Evolutionary conservation across 352 stramenopile genomes (phyloP), one percentile per base, ranked within the genome.

Genomic region (Pythium coloratum): DNA sequence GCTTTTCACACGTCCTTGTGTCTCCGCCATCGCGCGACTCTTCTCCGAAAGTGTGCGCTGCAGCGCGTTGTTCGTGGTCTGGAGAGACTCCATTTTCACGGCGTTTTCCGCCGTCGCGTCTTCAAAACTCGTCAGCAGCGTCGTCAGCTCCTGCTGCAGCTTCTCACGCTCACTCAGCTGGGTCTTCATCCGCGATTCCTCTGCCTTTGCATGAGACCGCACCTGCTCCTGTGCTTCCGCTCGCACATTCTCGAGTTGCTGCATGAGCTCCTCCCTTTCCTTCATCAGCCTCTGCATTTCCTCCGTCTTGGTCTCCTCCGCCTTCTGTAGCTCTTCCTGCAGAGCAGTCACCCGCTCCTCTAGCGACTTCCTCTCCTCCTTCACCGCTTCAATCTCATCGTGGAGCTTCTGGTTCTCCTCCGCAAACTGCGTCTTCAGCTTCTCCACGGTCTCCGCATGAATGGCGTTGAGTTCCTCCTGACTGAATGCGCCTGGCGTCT

Each of bases 151-250:
- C 40, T 67, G 55, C 59, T 68, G 68, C 51, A 74, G 50, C 33
- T 58, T 72, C 18, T 83, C 76, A 5, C 67, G 55, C 32, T 78
- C 68, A 64, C 76, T 76, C 20, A 59, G 57, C 40, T 73, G 73
- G 57, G 59, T 69, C 64, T 72, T 72, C 62, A 64, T 46, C 9
- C 64, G 68, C 6, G 58, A 60, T 66, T 77, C 64, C 38, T 65
- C 67, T 10, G 68, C 55, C 38, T 60, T 71, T 3, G 59, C 53
- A 2, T 66, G 56, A 8, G 59, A 34, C 9, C 18, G 50, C 10
- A 62, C 20, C 51, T 71, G 64, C 24, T 66, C 42, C 14, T 42
- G 44, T 18, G 59, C 51, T 40, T 34, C 69, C 13, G 67, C 55
- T 6, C 61, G 42, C 12, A 63, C 50, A 14, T 53, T 7, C 44